Evolutionary conservation across 805 yeast species (phyloP).

Genomic region (Myxozyma vanderwaltii): DNA sequence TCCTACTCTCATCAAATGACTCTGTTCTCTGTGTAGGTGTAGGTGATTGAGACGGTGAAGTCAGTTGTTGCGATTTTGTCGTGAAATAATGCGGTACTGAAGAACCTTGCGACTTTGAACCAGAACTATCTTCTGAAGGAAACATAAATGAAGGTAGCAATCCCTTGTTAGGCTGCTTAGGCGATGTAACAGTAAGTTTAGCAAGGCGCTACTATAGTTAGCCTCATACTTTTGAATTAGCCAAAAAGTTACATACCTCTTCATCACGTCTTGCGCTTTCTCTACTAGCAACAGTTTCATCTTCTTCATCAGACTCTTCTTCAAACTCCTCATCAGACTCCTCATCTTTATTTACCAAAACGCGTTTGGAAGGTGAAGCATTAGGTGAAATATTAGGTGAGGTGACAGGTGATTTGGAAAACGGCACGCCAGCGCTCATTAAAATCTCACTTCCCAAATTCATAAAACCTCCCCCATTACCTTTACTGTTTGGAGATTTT

Average conservation of each 20-base stretch:
- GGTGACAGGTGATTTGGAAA: constrained; percentile 6
- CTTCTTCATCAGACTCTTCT: not conserved
- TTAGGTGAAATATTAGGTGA: constrained; percentile 3
- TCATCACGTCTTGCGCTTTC: constrained; percentile 4
- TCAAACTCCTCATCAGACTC: not conserved
- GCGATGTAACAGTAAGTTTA: not conserved
- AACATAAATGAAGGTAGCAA: constrained; percentile 1
- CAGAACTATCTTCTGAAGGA: not conserved
- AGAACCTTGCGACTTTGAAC: no score
- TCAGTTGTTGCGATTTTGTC: not conserved
- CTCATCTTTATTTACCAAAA: not conserved
- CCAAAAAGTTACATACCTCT: not conserved
- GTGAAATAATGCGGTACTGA: no score
- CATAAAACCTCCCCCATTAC: constrained; percentile 1
- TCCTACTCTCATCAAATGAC: not conserved
- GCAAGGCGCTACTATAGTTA: not conserved
- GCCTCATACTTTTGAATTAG: not conserved
- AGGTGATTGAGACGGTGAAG: constrained; percentile 14
- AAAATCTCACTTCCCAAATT: constrained; percentile 12
- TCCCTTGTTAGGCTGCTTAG: not conserved
- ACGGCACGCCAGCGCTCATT: constrained; percentile 2
- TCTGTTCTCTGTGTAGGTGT: constrained; percentile 2
- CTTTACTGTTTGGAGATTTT: not conserved
- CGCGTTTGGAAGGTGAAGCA: not conserved
- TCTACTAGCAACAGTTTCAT: not conserved